Percentiles rank a stretch among this genome's conserved stretches.
Conservation (phyloP, 2,329 filamentous ascomycete genomes). For the Paecilomyces sp. region DNA sequence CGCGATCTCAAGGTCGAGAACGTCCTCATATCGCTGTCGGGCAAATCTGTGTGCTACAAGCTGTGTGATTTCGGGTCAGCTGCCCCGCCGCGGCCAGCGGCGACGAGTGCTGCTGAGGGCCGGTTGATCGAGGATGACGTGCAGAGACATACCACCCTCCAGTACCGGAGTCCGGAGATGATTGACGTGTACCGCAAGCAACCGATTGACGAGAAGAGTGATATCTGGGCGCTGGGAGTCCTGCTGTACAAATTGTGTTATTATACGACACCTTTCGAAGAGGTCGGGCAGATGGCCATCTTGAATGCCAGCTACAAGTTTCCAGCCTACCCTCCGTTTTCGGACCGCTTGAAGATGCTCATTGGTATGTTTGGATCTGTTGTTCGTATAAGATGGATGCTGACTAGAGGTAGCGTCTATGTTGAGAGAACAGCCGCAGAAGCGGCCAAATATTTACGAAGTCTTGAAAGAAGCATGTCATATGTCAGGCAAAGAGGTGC, state of each 20-base stretch:
- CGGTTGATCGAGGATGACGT: slow-evolving; percentile 93
- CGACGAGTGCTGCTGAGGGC: slow-evolving; percentile 80
- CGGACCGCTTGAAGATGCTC: slow-evolving; percentile 77
- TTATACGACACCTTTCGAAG: slow-evolving; percentile 97
- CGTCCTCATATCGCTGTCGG: slow-evolving; percentile 72
- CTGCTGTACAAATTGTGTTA: slow-evolving; percentile 97
- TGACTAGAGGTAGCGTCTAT: slow-evolving; percentile 60
- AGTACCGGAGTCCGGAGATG: slow-evolving; percentile 98
- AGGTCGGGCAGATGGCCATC: slow-evolving; percentile 94
- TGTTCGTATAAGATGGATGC: slow-evolving; percentile 6
- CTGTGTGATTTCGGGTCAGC: slow-evolving; percentile 97
- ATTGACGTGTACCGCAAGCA: slow-evolving; percentile 95
- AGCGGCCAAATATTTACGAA: slow-evolving; percentile 88
- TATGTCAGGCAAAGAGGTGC: slow-evolving; percentile 81
- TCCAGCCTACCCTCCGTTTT: slow-evolving; percentile 81
- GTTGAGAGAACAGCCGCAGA: slow-evolving; percentile 74
- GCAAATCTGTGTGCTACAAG: slow-evolving; percentile 73
- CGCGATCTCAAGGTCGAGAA: slow-evolving; percentile 97
- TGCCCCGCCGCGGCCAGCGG: slow-evolving; percentile 73
- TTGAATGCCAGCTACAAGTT: slow-evolving; percentile 93
- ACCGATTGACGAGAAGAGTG: slow-evolving; percentile 96
- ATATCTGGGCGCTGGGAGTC: slow-evolving; percentile 96
- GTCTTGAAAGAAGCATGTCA: slow-evolving; percentile 77
- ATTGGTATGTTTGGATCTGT: slow-evolving; percentile 57
- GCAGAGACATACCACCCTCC: slow-evolving; percentile 91